Conservation (phyloP, 805 yeast genomes). For the Saturnispora mendoncae region DNA sequence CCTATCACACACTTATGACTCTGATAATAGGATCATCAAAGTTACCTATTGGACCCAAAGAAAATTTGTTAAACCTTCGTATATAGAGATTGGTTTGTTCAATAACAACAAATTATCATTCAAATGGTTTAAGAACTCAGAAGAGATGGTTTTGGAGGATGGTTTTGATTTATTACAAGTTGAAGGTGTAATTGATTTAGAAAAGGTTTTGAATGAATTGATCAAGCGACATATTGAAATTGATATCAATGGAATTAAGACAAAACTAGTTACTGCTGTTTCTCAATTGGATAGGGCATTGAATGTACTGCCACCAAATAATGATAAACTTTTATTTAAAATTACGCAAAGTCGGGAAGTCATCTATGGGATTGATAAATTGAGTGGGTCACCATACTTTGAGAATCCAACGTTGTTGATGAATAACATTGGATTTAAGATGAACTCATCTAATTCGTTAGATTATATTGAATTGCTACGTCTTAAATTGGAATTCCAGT, state of each 20-base stretch:
- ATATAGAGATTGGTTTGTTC: slow-evolving; percentile 52
- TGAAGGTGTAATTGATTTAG: slow-evolving; percentile 30
- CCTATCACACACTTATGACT: slow-evolving; percentile 47
- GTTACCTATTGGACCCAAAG: slow-evolving; percentile 59
- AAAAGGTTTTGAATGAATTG: slow-evolving; percentile 30
- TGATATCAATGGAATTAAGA: slow-evolving; percentile 28
- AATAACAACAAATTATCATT: slow-evolving; percentile 41
- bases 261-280: slow-evolving; percentile 23
- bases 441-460: slow-evolving; percentile 22
- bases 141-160: slow-evolving; percentile 22
- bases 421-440: slow-evolving; percentile 26
- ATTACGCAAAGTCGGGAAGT: slow-evolving; percentile 25
- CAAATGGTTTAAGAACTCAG: slow-evolving; percentile 54
- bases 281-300: slow-evolving; percentile 25
- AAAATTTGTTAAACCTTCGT: slow-evolving; percentile 38
- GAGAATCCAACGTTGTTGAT: slow-evolving; percentile 37
- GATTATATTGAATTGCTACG: slow-evolving; percentile 32
- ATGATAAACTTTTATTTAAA: slow-evolving; percentile 22
- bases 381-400: slow-evolving; percentile 37
- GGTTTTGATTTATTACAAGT: slow-evolving; percentile 27
- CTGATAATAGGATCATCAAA: slow-evolving; percentile 44
- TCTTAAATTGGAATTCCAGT: slow-evolving; percentile 44
- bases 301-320: slow-evolving; percentile 18
- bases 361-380: slow-evolving; percentile 25
- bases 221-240: slow-evolving; percentile 34